Evolutionary conservation across 345 rosid species (phyloP).

Genomic region (Viola odorata): DNA sequence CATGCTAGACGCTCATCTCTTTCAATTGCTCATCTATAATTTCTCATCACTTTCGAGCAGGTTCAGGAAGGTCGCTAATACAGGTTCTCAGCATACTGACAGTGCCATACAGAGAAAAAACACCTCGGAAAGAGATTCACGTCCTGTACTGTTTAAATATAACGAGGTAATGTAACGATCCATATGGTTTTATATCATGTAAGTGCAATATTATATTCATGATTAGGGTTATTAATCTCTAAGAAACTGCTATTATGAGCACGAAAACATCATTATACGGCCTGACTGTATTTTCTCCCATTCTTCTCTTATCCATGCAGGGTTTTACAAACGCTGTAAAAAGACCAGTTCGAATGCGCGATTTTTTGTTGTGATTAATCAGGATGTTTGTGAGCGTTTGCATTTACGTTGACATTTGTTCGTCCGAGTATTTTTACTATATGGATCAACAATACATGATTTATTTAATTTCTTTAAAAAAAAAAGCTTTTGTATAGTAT

Average conservation of each 20-base stretch:
- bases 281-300: neutral
- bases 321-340: conserved; percentile 91
- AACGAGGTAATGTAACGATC: conserved; percentile 60
- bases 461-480: neutral
- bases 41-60: conserved; percentile 31
- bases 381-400: neutral
- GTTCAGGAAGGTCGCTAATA: conserved; percentile 49
- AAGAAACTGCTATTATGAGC: neutral
- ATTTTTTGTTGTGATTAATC: conserved; percentile 43
- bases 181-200: neutral
- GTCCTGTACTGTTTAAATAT: conserved; percentile 76
- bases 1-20: neutral
- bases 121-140: conserved; percentile 54
- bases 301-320: conserved; percentile 23
- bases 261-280: neutral
- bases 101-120: conserved; percentile 29
- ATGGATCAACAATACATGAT: neutral
- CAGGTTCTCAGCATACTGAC: conserved; percentile 41
- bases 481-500: no score
- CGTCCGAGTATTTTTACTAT: neutral
- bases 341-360: conserved; percentile 78
- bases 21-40: conserved; percentile 8
- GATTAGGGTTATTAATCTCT: neutral
- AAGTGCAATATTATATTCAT: neutral
- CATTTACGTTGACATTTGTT: no score